phyloP scores from a whole-genome alignment of 164 flowering plant species.

The Platanus orientalis region DNA sequence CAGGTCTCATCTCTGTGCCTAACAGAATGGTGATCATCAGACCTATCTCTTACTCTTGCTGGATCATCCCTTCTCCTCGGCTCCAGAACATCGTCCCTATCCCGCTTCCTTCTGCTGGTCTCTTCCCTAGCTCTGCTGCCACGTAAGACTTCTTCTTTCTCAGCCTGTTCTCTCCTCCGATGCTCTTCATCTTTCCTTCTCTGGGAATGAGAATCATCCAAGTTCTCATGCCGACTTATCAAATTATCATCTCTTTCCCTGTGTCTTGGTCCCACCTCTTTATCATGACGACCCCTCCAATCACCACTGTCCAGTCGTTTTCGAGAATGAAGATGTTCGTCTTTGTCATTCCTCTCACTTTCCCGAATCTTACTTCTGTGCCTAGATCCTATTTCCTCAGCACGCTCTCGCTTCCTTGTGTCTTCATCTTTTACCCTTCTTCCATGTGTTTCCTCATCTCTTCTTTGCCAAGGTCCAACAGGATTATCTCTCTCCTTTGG shows the following conservation, averaged over 20 bases:
- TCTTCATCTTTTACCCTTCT: constrained; percentile 64
- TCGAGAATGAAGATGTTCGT: constrained; percentile 53
- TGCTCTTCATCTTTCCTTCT: constrained; percentile 75
- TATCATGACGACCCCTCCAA: constrained; percentile 59
- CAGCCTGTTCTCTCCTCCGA: constrained; percentile 52
- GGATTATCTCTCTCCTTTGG: constrained; percentile 60
- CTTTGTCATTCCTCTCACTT: constrained; percentile 59
- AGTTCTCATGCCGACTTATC: constrained; percentile 44
- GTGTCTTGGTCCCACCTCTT: constrained; percentile 45
- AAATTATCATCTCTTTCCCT: constrained; percentile 68
- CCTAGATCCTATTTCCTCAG: constrained; percentile 56
- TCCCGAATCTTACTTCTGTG: constrained; percentile 60
- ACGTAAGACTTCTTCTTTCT: constrained; percentile 55
- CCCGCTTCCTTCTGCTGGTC: constrained; percentile 61
- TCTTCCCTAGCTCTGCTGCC: constrained; percentile 47
- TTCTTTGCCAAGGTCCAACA: constrained; percentile 49
- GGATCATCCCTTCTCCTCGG: constrained; percentile 59
- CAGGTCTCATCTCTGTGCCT: constrained; percentile 69
- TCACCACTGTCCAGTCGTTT: constrained; percentile 66
- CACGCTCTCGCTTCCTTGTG: constrained; percentile 53
- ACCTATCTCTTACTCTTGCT: constrained; percentile 48
- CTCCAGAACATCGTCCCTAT: constrained; percentile 66
- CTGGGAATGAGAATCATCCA: constrained; percentile 54
- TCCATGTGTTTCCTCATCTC: constrained; percentile 62
- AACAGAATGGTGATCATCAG: constrained; percentile 50